phyloP scores from a whole-genome alignment of 2,329 filamentous ascomycete species.

The Didymellaceae sp. region DNA sequence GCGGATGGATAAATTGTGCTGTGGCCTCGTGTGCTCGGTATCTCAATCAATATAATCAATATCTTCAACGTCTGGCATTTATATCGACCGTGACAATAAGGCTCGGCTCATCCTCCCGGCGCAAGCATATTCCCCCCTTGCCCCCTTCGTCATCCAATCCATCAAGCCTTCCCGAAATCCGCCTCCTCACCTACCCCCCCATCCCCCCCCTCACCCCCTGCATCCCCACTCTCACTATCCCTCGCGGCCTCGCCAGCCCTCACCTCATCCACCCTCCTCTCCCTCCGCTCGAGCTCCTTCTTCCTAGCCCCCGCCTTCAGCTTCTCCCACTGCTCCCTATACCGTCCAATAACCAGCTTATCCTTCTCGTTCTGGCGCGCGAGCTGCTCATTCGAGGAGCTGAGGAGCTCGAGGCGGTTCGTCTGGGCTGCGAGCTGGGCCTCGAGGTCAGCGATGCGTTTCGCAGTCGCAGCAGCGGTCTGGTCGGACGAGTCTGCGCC shows the following conservation, averaged over 20 bases:
- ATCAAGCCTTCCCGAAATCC: conserved; percentile 27
- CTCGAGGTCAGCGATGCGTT: conserved; percentile 37
- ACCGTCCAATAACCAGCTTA: conserved; percentile 60
- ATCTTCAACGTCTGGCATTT: too few relatives aligned
- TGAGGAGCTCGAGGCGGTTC: conserved; percentile 56
- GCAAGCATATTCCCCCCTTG: background rate
- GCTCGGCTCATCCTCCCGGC: too few relatives aligned
- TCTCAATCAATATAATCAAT: background rate
- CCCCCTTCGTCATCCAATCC: background rate
- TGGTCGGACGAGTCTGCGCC: conserved; percentile 5
- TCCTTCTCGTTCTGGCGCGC: conserved; percentile 68
- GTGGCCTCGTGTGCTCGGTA: background rate
- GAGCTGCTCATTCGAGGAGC: conserved; percentile 66
- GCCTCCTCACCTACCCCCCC: conserved; percentile 31
- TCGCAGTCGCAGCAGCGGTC: conserved; percentile 23
- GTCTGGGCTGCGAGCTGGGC: conserved; percentile 34
- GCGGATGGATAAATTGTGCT: background rate
- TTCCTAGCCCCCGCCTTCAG: conserved; percentile 67
- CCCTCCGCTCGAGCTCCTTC: conserved; percentile 41
- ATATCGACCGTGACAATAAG: too few relatives aligned
- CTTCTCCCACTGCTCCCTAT: conserved; percentile 71
- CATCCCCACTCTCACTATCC: conserved; percentile 26
- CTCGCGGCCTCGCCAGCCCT: conserved; percentile 23
- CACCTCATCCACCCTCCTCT: conserved; percentile 22
- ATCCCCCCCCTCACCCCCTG: conserved; percentile 13